A percentile compares a stretch with the other conserved stretches of the same genome.
Evolutionary conservation across 148 eudicot genomes (phyloP).

Genomic region (Limonium bicolor): DNA sequence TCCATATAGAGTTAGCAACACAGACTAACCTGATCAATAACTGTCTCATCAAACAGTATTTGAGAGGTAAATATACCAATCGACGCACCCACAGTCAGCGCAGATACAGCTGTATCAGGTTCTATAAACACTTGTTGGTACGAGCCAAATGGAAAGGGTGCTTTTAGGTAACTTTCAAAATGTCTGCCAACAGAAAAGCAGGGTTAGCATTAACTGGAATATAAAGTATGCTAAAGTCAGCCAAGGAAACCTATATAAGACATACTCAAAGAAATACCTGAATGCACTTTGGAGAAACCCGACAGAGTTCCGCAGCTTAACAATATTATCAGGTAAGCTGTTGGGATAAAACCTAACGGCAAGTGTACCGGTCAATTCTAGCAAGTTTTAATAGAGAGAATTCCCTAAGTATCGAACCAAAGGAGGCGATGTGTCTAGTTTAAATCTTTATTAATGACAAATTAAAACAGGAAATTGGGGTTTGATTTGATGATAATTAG

Average conservation of each 20-base stretch:
- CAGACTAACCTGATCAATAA: conserved; percentile 90
- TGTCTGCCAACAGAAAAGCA: conserved; percentile 39
- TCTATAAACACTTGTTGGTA: conserved; percentile 87
- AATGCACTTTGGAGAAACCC: conserved; percentile 77
- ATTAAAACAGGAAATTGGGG: no score
- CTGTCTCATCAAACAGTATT: conserved; percentile 73
- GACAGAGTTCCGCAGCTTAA: conserved; percentile 51
- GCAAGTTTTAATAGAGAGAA: no score
- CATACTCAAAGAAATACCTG: conserved; percentile 69
- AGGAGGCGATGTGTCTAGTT: no score
- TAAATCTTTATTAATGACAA: no score
- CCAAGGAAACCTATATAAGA: no score
- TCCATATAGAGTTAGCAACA: no score
- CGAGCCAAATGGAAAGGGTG: conserved; percentile 83
- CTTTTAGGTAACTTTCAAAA: conserved; percentile 70
- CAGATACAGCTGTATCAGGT: conserved; percentile 79
- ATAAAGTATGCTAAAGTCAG: no score
- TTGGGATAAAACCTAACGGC: no score
- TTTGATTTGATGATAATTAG: no score
- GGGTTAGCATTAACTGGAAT: no score
- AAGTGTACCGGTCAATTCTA: no score
- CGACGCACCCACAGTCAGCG: conserved; percentile 70
- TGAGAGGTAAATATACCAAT: conserved; percentile 74
- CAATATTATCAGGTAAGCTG: conserved; percentile 38
- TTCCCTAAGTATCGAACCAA: no score